Evolutionary conservation across 495 filamentous ascomycete species (phyloP).

Genomic region (Aspergillus bertholletiae): DNA sequence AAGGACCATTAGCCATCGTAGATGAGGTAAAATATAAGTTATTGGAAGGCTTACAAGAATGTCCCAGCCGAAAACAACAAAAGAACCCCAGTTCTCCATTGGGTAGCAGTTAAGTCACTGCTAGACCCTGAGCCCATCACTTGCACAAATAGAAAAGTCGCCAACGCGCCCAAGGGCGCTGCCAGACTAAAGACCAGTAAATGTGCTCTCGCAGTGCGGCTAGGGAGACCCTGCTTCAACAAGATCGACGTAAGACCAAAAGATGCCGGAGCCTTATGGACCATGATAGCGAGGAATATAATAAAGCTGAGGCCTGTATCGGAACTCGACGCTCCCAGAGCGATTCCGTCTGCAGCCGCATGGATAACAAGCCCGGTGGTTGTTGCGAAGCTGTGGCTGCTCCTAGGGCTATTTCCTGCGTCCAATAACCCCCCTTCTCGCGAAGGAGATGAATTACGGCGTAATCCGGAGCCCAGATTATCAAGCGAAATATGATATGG

Average conservation of each 20-base stretch:
- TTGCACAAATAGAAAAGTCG: slow-evolving; percentile 75
- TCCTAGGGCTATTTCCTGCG: slow-evolving; percentile 25
- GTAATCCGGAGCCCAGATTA: slow-evolving; percentile 60
- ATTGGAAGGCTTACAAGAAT: slow-evolving; percentile 68
- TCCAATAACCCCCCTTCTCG: slow-evolving; percentile 39
- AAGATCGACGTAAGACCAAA: slow-evolving; percentile 90
- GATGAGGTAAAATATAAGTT: neutral
- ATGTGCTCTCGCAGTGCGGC: slow-evolving; percentile 79
- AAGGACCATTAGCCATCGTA: slow-evolving; percentile 1
- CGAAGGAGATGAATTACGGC: slow-evolving; percentile 47
- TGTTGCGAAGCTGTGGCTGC: slow-evolving; percentile 58
- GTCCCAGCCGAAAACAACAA: slow-evolving; percentile 91
- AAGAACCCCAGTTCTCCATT: slow-evolving; percentile 91
- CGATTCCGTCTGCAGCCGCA: slow-evolving; percentile 93
- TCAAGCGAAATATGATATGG: slow-evolving; percentile 78
- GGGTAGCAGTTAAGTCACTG: slow-evolving; percentile 47
- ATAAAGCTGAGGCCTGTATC: slow-evolving; percentile 76
- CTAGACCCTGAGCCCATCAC: slow-evolving; percentile 54
- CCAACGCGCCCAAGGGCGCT: slow-evolving; percentile 79
- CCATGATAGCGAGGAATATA: slow-evolving; percentile 93
- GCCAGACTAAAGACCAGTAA: slow-evolving; percentile 88
- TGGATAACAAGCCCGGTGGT: slow-evolving; percentile 95
- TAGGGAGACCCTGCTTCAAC: slow-evolving; percentile 82
- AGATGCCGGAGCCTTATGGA: slow-evolving; percentile 94
- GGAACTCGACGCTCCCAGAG: slow-evolving; percentile 80